phyloP scores from a whole-genome alignment of 1,284 basidiomycete genomes.

The Pseudomicrostroma phylloplanum region DNA sequence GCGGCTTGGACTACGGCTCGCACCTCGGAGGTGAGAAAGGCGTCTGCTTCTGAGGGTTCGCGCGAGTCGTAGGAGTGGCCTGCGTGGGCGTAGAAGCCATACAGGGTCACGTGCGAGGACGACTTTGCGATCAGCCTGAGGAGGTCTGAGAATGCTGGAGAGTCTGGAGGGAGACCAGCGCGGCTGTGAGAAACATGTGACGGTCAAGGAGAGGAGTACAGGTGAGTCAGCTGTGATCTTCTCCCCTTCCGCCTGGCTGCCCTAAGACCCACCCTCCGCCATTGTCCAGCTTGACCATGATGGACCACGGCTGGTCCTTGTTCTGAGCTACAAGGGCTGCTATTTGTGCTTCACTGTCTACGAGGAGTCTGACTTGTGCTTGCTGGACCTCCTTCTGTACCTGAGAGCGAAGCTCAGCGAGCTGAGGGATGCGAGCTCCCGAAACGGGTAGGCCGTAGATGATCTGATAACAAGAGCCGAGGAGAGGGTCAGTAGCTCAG shows the following conservation, averaged over 20 bases:
- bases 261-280: slow-evolving; percentile 62
- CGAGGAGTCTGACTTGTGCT: slow-evolving; percentile 64
- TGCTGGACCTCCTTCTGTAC: slow-evolving; percentile 5
- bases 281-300: slow-evolving; percentile 74
- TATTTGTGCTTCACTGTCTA: slow-evolving; percentile 71
- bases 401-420: slow-evolving; percentile 59
- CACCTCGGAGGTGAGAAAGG: slow-evolving; percentile 67
- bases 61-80: slow-evolving; percentile 53
- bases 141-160: slow-evolving; percentile 59
- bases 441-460: slow-evolving; percentile 70
- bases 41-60: slow-evolving; percentile 54
- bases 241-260: too few species aligned
- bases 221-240: not conserved
- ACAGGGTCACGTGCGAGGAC: slow-evolving; percentile 61
- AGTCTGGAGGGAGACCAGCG: slow-evolving; percentile 65
- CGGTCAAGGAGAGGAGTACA: not conserved
- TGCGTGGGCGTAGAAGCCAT: slow-evolving; percentile 77
- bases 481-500: slow-evolving; percentile 12
- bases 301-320: slow-evolving; percentile 59
- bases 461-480: slow-evolving; percentile 57
- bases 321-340: slow-evolving; percentile 59
- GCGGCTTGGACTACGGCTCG: slow-evolving; percentile 66
- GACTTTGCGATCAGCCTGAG: slow-evolving; percentile 56
- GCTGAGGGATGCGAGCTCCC: slow-evolving; percentile 66
- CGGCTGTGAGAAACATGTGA: slow-evolving; percentile 56